These are phyloP conservation scores for Tetracladium setigerum DNA, from an alignment of 495 filamentous ascomycete species.

Conservation along the genomic window DNA sequence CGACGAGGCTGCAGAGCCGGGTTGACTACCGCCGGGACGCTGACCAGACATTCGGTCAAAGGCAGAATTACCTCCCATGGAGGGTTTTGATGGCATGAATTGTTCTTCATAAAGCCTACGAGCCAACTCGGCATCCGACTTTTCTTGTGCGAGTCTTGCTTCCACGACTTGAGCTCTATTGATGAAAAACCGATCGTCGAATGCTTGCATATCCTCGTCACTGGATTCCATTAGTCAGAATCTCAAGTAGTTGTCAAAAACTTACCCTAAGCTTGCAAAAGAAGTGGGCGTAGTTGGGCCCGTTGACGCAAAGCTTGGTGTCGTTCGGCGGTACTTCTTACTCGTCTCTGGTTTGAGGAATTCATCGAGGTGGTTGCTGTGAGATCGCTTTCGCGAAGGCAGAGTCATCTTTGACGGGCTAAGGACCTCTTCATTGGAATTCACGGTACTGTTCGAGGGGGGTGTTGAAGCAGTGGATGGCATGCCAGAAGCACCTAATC, in stretches of 20 bases:
- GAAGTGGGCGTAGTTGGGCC: conserved; percentile 23
- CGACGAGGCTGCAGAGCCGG: background rate
- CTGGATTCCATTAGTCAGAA: conserved; percentile 8
- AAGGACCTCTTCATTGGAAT: conserved; percentile 1
- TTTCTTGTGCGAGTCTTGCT: conserved; percentile 30
- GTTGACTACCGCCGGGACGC: conserved; percentile 1
- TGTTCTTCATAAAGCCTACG: conserved; percentile 26
- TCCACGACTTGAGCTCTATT: conserved; percentile 29
- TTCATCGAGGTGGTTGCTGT: conserved; percentile 22
- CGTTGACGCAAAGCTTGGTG: conserved; percentile 27
- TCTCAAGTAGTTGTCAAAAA: conserved; percentile 9
- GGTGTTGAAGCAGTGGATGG: conserved; percentile 16
- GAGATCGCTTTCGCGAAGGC: conserved; percentile 28
- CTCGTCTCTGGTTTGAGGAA: conserved; percentile 2
- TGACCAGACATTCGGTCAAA: conserved; percentile 13
- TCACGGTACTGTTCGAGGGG: background rate
- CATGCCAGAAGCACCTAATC: background rate
- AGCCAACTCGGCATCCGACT: conserved; percentile 42
- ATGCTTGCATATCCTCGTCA: conserved; percentile 14
- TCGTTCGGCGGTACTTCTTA: conserved; percentile 27
- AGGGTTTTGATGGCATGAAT: conserved; percentile 1
- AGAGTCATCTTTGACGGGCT: conserved; percentile 13
- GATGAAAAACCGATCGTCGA: conserved; percentile 15
- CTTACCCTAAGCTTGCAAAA: conserved; percentile 18
- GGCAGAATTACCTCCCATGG: conserved; percentile 6